Conservation (phyloP, 495 filamentous ascomycete genomes). For the Xanthoparmelia taractica region DNA sequence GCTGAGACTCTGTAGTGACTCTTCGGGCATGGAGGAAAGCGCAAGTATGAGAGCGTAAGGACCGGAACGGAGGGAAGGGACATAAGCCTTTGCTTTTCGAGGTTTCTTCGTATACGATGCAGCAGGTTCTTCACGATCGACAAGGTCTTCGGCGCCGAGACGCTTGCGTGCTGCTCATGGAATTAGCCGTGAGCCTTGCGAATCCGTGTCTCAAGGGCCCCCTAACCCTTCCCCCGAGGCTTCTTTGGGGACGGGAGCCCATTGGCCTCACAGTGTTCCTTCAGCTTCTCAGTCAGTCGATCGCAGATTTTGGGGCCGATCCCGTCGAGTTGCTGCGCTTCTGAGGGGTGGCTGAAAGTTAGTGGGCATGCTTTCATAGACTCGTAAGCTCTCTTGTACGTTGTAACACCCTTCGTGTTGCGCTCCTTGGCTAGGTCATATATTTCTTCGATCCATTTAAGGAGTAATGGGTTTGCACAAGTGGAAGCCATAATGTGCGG, state of each 20-base stretch:
- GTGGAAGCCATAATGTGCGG: neutral
- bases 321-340: constrained; percentile 63
- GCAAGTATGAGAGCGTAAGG: constrained; percentile 67
- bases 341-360: constrained; percentile 64
- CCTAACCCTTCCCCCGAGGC: constrained; percentile 9
- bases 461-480: constrained; percentile 67
- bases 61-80: constrained; percentile 63
- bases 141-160: constrained; percentile 37
- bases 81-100: constrained; percentile 60
- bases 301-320: constrained; percentile 64
- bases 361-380: constrained; percentile 74
- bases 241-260: constrained; percentile 60
- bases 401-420: constrained; percentile 60
- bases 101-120: constrained; percentile 50
- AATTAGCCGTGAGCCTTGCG: neutral
- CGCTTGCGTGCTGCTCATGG: constrained; percentile 32
- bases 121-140: constrained; percentile 29
- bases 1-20: constrained; percentile 49
- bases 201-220: neutral
- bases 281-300: constrained; percentile 60
- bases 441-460: constrained; percentile 75
- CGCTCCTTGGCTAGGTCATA: constrained; percentile 62
- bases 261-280: constrained; percentile 59
- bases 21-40: constrained; percentile 52
- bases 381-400: constrained; percentile 74